Evolutionary conservation across 2,329 filamentous ascomycete species (phyloP).

Genomic region (Pseudonectria buxi): DNA sequence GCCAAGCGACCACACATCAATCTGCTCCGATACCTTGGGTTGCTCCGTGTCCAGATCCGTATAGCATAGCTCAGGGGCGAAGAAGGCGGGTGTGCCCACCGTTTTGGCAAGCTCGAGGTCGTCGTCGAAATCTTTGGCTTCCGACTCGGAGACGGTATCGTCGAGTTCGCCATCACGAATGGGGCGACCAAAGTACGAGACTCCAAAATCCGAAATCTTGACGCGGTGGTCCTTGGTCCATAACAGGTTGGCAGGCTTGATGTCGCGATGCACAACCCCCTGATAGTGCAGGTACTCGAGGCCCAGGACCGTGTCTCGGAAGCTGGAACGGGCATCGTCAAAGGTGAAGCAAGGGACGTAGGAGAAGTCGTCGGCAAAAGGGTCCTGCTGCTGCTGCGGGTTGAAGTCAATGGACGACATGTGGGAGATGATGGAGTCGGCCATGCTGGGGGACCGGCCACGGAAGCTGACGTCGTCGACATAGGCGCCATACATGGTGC

Average conservation of each 20-base stretch:
- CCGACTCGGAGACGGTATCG: slow-evolving; percentile 68
- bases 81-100: slow-evolving; percentile 94
- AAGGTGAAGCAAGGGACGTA: slow-evolving; percentile 93
- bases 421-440: slow-evolving; percentile 67
- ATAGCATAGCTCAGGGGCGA: slow-evolving; percentile 92
- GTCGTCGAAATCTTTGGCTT: slow-evolving; percentile 82
- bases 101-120: slow-evolving; percentile 97
- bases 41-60: slow-evolving; percentile 65
- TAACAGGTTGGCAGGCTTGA: slow-evolving; percentile 84
- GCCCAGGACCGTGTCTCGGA: slow-evolving; percentile 87
- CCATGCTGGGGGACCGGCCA: slow-evolving; percentile 70
- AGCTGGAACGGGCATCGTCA: slow-evolving; percentile 72
- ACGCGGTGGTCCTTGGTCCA: slow-evolving; percentile 79
- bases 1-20: slow-evolving; percentile 95
- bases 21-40: slow-evolving; percentile 81
- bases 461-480: slow-evolving; percentile 50
- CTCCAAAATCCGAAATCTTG: slow-evolving; percentile 98
- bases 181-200: slow-evolving; percentile 90
- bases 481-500: slow-evolving; percentile 71
- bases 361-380: slow-evolving; percentile 78
- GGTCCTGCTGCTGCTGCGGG: slow-evolving; percentile 49
- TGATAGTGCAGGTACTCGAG: slow-evolving; percentile 90
- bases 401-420: slow-evolving; percentile 60
- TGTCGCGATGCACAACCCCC: slow-evolving; percentile 76
- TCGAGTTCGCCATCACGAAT: slow-evolving; percentile 76